phyloP scores from a whole-genome alignment of 1,284 basidiomycete species.

The Moniliophthora roreri region DNA sequence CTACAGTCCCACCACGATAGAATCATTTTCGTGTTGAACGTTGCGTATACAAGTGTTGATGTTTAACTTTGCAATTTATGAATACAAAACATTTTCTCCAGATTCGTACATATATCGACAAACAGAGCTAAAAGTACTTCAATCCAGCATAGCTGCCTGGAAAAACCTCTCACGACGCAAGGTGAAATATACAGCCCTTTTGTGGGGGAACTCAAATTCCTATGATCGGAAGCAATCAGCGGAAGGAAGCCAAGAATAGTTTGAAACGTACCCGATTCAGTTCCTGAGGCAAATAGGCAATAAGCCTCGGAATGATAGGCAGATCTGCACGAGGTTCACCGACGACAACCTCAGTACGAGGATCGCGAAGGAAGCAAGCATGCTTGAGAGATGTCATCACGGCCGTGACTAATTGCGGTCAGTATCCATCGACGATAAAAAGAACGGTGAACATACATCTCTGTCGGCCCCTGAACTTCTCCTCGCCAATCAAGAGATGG shows the following conservation, averaged over 20 bases:
- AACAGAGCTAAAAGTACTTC: background rate
- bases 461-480: constrained; percentile 18
- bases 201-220: constrained; percentile 21
- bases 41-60: too few relatives aligned
- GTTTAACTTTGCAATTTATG: too few relatives aligned
- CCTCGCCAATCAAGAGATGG: constrained; percentile 19
- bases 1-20: too few relatives aligned
- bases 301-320: constrained; percentile 15
- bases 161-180: constrained; percentile 19
- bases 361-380: constrained; percentile 18
- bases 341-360: constrained; percentile 19
- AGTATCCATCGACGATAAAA: background rate
- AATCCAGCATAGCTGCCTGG: constrained; percentile 19
- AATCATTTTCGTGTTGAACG: too few relatives aligned
- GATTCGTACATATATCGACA: too few relatives aligned
- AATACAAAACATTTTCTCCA: too few relatives aligned
- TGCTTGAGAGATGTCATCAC: constrained; percentile 20
- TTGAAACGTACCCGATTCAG: constrained; percentile 17
- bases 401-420: constrained; percentile 14
- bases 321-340: constrained; percentile 18
- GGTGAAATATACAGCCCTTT: constrained; percentile 17
- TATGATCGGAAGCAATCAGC: background rate
- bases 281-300: constrained; percentile 18
- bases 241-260: background rate
- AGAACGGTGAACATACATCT: constrained; percentile 12